Conservation (phyloP, 2,329 filamentous ascomycete species). For the Aspergillus ibericus region DNA sequence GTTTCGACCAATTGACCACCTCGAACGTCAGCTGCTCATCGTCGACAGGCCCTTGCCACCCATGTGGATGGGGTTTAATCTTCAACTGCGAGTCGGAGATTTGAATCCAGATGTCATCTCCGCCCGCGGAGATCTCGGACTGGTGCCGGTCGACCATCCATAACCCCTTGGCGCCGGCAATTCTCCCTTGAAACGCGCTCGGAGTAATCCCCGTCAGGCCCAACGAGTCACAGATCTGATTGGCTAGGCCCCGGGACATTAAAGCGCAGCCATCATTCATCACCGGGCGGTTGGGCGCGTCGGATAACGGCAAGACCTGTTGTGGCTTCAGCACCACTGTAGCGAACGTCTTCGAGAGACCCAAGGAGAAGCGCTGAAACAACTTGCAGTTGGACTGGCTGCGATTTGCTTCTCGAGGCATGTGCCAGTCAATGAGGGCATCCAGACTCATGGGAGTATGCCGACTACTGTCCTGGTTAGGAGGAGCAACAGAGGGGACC, state of each 20-base stretch:
- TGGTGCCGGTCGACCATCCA: slow-evolving; percentile 56
- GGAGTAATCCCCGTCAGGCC: slow-evolving; percentile 46
- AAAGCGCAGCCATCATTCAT: slow-evolving; percentile 56
- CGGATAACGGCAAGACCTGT: slow-evolving; percentile 38
- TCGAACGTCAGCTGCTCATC: slow-evolving; percentile 57
- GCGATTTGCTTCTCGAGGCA: slow-evolving; percentile 37
- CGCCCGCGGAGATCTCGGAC: slow-evolving; percentile 23
- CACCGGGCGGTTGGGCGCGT: slow-evolving; percentile 30
- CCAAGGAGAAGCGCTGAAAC: slow-evolving; percentile 46
- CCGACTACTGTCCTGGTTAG: slow-evolving; percentile 24
- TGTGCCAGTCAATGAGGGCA: slow-evolving; percentile 49
- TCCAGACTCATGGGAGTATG: slow-evolving; percentile 41
- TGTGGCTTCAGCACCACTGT: slow-evolving; percentile 37
- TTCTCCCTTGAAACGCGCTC: slow-evolving; percentile 57
- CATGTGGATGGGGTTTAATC: slow-evolving; percentile 46
- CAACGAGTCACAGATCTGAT: slow-evolving; percentile 46
- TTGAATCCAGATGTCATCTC: slow-evolving; percentile 53
- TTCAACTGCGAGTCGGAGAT: slow-evolving; percentile 60
- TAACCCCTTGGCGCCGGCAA: slow-evolving; percentile 61
- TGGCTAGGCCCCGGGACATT: slow-evolving; percentile 55
- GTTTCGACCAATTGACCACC: slow-evolving; percentile 51
- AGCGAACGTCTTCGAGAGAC: slow-evolving; percentile 45
- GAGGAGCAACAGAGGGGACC: slow-evolving; percentile 20
- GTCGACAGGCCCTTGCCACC: slow-evolving; percentile 35
- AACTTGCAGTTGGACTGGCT: slow-evolving; percentile 45